Evolutionary conservation across 352 stramenopile genomes (phyloP).

Genomic region (Phytophthora crassamura): DNA sequence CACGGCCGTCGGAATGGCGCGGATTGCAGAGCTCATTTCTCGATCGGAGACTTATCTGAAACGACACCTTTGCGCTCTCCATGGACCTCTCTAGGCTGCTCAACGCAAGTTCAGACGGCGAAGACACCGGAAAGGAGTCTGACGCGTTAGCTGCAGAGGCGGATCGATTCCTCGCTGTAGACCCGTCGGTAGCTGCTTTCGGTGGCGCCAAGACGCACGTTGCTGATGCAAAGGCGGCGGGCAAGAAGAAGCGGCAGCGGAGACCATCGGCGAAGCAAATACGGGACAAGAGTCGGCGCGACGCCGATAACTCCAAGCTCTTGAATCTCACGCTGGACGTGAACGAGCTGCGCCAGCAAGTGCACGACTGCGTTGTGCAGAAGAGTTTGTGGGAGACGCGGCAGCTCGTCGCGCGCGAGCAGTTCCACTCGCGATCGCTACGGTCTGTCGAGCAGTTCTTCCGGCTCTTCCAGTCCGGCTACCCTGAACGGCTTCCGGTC

Average conservation of each 20-base stretch:
- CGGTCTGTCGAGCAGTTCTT: constrained; percentile 32
- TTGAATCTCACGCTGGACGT: constrained; percentile 35
- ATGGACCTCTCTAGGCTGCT: constrained; percentile 3
- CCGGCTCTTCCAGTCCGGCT: constrained; percentile 25
- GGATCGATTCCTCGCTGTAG: neutral
- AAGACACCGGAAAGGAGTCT: no score
- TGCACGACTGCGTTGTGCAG: constrained; percentile 17
- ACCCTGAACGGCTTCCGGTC: constrained; percentile 8
- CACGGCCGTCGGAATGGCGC: no score
- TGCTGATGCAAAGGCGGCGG: neutral
- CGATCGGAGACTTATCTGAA: no score
- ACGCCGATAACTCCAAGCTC: constrained; percentile 21
- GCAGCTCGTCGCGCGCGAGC: constrained; percentile 16
- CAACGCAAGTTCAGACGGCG: no score
- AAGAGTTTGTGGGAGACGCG: constrained; percentile 22
- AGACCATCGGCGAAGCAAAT: neutral
- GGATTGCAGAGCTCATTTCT: no score
- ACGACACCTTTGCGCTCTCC: neutral
- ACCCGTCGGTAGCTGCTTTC: neutral
- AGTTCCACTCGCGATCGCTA: constrained; percentile 26
- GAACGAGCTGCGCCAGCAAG: constrained; percentile 29
- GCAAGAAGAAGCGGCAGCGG: constrained; percentile 1
- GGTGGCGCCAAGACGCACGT: neutral
- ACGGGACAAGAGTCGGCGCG: constrained; percentile 16
- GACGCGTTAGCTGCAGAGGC: neutral